Base-by-base conservation (phyloP, 2,329 filamentous ascomycete species). In the Plectosphaerella sp. region DNA sequence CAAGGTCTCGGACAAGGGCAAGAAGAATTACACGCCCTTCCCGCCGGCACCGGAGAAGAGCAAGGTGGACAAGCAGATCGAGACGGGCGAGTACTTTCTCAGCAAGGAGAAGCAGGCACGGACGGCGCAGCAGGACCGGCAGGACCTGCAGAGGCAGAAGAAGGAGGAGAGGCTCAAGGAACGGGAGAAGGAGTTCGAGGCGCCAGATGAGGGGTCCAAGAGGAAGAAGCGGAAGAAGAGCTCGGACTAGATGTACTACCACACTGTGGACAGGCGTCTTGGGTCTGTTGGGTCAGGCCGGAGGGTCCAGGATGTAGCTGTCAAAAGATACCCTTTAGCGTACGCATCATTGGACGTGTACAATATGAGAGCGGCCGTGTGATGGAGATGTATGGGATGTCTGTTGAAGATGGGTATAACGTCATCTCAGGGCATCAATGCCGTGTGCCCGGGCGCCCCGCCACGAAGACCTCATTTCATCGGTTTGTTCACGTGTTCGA, bases 21-120 rank as follows among this genome's bases (percentile, higher is more conserved):
- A 93, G 82, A 97, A 96, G 81, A 72, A 79, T 12, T 99, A 97
- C 78, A 99, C 95, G 59, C 93, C 94, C 10, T 99, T 99, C 85
- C 94, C 94, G 47, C 94, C 94, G 7, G 83, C 91, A 43, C 91
- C 92, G 59, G 93, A 99, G 79, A 96, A 96, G 89, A 97, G 92
- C 83, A 99, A 97, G 83, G 83, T 99, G 62, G 94, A 99, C 72
- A 74, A 91, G 71, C 93, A 99, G 80, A 96, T 99, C 75, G 94
- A 99, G 78, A 92, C 84, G 62, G 93, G 94, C 73, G 93, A 97
- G 74, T 99, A 96, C 75, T 97, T 97, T 71, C 72, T 99, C 66
- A 86, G 87, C 65, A 96, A 96, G 77, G 85, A 92, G 65, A 92
- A 91, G 54, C 96, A 96, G 79, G 90, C 96, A 64, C 80, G 92